A percentile compares a stretch with the other conserved stretches of the same genome.
phyloP scores from a whole-genome alignment of 2,329 filamentous ascomycete species.

The Chaetomiaceae sp. region DNA sequence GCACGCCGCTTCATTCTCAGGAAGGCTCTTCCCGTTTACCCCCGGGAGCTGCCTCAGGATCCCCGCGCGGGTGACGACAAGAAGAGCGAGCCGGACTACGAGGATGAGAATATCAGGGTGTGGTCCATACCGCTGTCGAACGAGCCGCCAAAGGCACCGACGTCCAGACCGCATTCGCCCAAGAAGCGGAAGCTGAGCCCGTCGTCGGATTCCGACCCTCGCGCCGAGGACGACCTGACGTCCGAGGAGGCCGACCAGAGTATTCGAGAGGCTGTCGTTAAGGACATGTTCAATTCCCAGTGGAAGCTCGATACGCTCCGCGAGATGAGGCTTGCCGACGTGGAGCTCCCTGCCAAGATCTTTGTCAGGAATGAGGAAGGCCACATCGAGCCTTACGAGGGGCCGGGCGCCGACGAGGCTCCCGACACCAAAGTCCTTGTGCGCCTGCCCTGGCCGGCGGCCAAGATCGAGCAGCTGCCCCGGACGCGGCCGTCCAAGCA shows the following conservation, averaged over 20 bases:
- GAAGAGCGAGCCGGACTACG: conserved; percentile 62
- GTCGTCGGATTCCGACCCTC: not conserved
- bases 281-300: conserved; percentile 71
- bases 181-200: conserved; percentile 30
- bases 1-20: conserved; percentile 81
- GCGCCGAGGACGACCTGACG: conserved; percentile 29
- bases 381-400: conserved; percentile 64
- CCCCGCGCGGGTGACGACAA: conserved; percentile 40
- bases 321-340: conserved; percentile 61
- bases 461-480: conserved; percentile 61
- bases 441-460: conserved; percentile 74
- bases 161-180: conserved; percentile 22
- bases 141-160: not conserved
- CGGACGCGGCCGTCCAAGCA: conserved; percentile 60
- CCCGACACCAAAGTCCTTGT: conserved; percentile 69
- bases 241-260: conserved; percentile 38
- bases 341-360: conserved; percentile 63
- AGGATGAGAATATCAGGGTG: conserved; percentile 72
- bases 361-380: conserved; percentile 64
- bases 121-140: conserved; percentile 65
- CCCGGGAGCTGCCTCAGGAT: conserved; percentile 60
- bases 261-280: conserved; percentile 59
- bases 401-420: conserved; percentile 52
- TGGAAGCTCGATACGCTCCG: conserved; percentile 69
- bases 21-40: conserved; percentile 69